Conservation (phyloP, 306 rosid genomes). For the Phaseolus lunatus region DNA sequence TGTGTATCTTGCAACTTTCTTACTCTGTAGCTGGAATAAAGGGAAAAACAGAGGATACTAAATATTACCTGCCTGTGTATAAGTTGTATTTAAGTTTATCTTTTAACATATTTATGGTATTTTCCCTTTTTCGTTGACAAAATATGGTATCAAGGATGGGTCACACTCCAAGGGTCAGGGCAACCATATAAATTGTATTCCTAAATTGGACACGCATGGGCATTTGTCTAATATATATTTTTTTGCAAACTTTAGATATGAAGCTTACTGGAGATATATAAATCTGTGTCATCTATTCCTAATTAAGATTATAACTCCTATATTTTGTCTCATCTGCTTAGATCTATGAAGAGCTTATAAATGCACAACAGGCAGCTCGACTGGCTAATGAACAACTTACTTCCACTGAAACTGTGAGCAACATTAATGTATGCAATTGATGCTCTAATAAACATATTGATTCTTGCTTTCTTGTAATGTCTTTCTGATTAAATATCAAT, state of each 20-base stretch:
- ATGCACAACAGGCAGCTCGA: constrained; percentile 72
- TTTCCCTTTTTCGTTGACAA: neutral
- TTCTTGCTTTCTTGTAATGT: constrained; percentile 24
- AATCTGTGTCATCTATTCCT: constrained; percentile 23
- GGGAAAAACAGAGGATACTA: constrained; percentile 2
- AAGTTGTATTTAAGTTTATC: constrained; percentile 2
- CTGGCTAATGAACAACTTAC: constrained; percentile 64
- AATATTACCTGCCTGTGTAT: neutral
- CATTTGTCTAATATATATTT: too few species aligned
- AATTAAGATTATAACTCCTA: constrained; percentile 37
- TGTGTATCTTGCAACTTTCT: constrained; percentile 2
- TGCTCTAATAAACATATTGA: constrained; percentile 31
- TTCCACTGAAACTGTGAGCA: constrained; percentile 53
- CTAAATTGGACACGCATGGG: too few species aligned
- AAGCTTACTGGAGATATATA: neutral
- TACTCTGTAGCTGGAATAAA: constrained; percentile 17
- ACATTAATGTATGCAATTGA: constrained; percentile 46
- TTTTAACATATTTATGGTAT: neutral
- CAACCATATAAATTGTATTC: too few species aligned
- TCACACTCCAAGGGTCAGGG: neutral
- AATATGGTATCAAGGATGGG: constrained; percentile 29
- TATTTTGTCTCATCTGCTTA: constrained; percentile 42
- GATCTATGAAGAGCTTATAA: constrained; percentile 74
- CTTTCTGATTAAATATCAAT: constrained; percentile 24
- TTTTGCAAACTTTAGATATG: too few species aligned